These are phyloP conservation scores for Penicillium pancosmium DNA, from an alignment of 495 filamentous ascomycete species.

Conservation along the genomic window DNA sequence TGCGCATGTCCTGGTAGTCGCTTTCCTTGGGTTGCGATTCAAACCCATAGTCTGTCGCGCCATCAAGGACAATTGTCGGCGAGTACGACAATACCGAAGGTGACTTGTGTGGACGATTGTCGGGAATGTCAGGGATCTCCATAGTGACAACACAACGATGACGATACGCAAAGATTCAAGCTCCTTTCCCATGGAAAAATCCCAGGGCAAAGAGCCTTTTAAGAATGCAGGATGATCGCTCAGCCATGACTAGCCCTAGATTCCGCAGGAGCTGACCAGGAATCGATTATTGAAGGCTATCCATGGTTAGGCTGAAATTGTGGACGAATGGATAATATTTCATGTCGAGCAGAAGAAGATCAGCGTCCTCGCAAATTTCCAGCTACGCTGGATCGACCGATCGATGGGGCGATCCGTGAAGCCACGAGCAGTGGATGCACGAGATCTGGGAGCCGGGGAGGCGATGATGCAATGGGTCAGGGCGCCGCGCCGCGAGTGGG, in stretches of 20 bases:
- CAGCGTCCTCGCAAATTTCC: slow-evolving; percentile 12
- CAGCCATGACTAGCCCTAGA: slow-evolving; percentile 7
- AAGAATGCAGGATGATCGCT: slow-evolving; percentile 7
- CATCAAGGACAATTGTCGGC: slow-evolving; percentile 17
- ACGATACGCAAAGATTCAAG: neutral
- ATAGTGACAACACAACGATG: slow-evolving; percentile 7
- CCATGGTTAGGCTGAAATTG: slow-evolving; percentile 13
- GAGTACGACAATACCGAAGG: slow-evolving; percentile 14
- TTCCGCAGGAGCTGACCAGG: neutral
- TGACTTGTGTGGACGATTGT: slow-evolving; percentile 20
- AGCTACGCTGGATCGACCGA: slow-evolving; percentile 21
- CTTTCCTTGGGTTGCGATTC: slow-evolving; percentile 4
- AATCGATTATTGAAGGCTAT: slow-evolving; percentile 9
- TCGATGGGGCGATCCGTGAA: slow-evolving; percentile 18
- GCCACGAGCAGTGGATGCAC: slow-evolving; percentile 4
- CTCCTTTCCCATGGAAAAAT: neutral
- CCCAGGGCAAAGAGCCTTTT: slow-evolving; percentile 8
- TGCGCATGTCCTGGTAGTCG: neutral
- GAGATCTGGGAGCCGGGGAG: slow-evolving; percentile 14
- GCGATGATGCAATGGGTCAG: slow-evolving; percentile 23
- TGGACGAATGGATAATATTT: slow-evolving; percentile 19
- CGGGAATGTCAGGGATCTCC: slow-evolving; percentile 25
- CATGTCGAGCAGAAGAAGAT: slow-evolving; percentile 13
- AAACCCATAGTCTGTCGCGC: slow-evolving; percentile 8
- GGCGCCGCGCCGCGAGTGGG: slow-evolving; percentile 9